Evolutionary conservation across 495 filamentous ascomycete genomes (phyloP).

Genomic region (Cetradonia linearis): DNA sequence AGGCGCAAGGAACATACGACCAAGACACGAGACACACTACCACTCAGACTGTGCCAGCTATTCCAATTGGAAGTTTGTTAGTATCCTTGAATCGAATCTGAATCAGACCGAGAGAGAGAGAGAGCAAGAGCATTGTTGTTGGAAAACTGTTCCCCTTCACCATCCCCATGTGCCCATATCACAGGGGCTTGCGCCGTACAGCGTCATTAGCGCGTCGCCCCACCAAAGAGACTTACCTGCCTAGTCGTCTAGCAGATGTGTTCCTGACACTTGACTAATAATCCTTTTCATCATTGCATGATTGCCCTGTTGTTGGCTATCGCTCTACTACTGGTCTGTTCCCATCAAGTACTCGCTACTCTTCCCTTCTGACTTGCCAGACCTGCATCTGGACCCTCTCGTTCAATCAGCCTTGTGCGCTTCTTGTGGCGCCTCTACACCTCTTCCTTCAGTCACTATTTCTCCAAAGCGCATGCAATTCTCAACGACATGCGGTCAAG

Average conservation of each 20-base stretch:
- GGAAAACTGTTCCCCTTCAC: not conserved
- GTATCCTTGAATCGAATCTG: not conserved
- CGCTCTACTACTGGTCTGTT: not conserved
- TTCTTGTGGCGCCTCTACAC: conserved; percentile 4
- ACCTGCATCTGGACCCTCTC: conserved; percentile 1
- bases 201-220: not conserved
- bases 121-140: too few relatives aligned
- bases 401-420: conserved; percentile 9
- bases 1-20: conserved; percentile 3
- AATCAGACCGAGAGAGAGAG: not conserved
- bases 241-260: conserved; percentile 3
- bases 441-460: not conserved
- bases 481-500: conserved; percentile 7
- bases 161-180: not conserved
- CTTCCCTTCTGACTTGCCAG: not conserved
- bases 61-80: not conserved
- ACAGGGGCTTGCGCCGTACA: conserved; percentile 1
- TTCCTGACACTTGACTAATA: conserved; percentile 11
- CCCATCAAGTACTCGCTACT: conserved; percentile 1
- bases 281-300: conserved; percentile 7
- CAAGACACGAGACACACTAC: not conserved
- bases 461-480: conserved; percentile 8
- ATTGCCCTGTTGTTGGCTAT: not conserved
- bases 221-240: not conserved
- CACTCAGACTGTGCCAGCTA: not conserved